Conservation (phyloP, 768 basidiomycete species). For the Melanogaster broomeanus region DNA sequence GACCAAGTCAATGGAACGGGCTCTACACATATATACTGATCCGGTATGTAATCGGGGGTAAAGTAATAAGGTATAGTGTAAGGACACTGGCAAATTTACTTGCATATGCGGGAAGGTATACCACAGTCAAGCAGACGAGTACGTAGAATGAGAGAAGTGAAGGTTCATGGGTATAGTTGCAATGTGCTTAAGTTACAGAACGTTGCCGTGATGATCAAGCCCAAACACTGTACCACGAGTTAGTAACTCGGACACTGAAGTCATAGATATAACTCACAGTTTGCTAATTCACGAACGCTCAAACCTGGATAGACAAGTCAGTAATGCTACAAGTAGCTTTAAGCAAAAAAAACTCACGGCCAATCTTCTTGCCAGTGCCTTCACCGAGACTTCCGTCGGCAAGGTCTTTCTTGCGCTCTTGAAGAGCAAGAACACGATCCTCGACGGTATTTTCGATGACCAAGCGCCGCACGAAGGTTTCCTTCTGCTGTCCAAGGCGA, state of each 20-base stretch:
- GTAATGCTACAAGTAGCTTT: neutral
- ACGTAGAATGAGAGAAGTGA: neutral
- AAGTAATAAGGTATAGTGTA: too few relatives aligned
- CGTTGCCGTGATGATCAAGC: conserved; percentile 23
- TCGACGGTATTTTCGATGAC: conserved; percentile 66
- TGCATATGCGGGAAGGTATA: too few relatives aligned
- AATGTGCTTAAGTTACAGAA: neutral
- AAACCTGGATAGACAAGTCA: conserved; percentile 32
- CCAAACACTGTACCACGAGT: conserved; percentile 24
- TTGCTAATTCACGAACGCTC: conserved; percentile 52
- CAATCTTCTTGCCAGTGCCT: conserved; percentile 59
- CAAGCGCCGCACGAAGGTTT: conserved; percentile 54
- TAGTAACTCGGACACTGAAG: neutral
- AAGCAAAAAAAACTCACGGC: conserved; percentile 38
- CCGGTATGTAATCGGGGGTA: too few relatives aligned
- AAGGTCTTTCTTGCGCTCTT: conserved; percentile 61
- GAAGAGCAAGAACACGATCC: conserved; percentile 66
- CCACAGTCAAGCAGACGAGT: too few relatives aligned
- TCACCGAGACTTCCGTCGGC: conserved; percentile 66
- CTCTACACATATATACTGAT: too few relatives aligned
- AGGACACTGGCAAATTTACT: too few relatives aligned
- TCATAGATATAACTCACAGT: conserved; percentile 21
- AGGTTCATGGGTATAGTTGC: neutral
- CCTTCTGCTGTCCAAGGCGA: conserved; percentile 54
- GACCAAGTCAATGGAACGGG: too few relatives aligned